phyloP scores from a whole-genome alignment of 2,329 filamentous ascomycete species.

The Furcasterigmium furcatum region DNA sequence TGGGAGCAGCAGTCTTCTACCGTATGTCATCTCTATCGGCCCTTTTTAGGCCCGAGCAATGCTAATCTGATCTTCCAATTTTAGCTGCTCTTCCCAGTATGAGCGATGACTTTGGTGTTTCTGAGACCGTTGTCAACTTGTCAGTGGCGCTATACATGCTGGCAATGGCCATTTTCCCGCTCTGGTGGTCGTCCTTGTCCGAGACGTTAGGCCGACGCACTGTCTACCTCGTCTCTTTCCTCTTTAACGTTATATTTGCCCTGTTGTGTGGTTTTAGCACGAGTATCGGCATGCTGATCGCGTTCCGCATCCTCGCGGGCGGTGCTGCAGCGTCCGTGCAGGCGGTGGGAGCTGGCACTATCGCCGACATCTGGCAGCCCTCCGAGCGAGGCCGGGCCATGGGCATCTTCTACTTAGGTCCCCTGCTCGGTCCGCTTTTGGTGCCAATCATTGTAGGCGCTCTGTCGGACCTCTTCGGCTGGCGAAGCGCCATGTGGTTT shows the following conservation, averaged over 20 bases:
- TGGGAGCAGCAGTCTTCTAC: not conserved
- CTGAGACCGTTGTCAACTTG: not conserved
- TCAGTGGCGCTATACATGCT: not conserved
- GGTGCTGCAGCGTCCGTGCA: conserved; percentile 71
- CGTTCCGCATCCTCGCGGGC: conserved; percentile 65
- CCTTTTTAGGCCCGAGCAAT: not conserved
- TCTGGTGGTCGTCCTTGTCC: not conserved
- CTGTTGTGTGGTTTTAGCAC: not conserved
- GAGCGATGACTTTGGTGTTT: not conserved
- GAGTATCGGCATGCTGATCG: conserved; percentile 61
- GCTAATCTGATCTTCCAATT: not conserved
- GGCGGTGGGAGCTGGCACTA: conserved; percentile 71
- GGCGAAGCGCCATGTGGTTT: not conserved
- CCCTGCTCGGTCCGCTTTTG: not conserved
- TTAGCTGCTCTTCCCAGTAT: not conserved
- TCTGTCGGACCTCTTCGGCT: not conserved
- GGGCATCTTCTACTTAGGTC: not conserved
- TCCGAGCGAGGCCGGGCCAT: not conserved
- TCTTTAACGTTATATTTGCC: not conserved
- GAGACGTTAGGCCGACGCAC: not conserved
- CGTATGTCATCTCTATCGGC: not conserved
- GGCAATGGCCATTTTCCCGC: not conserved
- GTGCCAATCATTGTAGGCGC: not conserved
- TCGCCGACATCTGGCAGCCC: conserved; percentile 68
- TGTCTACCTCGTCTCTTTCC: not conserved